Percentiles rank a stretch among this genome's conserved stretches.
Conservation (phyloP, 2,329 filamentous ascomycete genomes). For the Verticillium klebahnii region DNA sequence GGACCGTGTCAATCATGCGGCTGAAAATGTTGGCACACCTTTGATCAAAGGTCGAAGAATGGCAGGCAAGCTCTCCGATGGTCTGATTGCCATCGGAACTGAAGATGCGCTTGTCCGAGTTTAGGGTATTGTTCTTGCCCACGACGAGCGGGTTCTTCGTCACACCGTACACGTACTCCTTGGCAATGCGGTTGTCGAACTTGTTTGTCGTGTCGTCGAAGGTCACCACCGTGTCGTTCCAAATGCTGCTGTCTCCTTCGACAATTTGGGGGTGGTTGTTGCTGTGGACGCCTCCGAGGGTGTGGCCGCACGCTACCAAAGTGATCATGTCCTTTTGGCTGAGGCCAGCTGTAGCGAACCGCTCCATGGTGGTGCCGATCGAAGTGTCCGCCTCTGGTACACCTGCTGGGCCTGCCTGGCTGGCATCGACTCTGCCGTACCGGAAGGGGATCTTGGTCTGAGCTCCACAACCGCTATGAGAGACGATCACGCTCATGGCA, state of each 20-base stretch:
- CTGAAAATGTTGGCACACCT: slow-evolving; percentile 22
- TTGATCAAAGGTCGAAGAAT: slow-evolving; percentile 29
- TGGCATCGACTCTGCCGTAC: slow-evolving; percentile 17
- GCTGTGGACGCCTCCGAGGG: slow-evolving; percentile 19
- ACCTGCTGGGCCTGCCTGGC: slow-evolving; percentile 16
- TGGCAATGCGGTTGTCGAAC: slow-evolving; percentile 18
- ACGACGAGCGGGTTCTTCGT: slow-evolving; percentile 17
- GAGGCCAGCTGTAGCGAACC: slow-evolving; percentile 18
- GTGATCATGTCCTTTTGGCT: slow-evolving; percentile 18
- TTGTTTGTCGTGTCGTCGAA: slow-evolving; percentile 22
- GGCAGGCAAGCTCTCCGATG: slow-evolving; percentile 30
- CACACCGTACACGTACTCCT: slow-evolving; percentile 13
- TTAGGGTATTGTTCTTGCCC: slow-evolving; percentile 16
- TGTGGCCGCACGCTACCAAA: slow-evolving; percentile 20
- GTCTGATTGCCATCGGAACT: slow-evolving; percentile 29
- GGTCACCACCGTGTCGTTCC: slow-evolving; percentile 24
- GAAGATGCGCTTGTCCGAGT: slow-evolving; percentile 17
- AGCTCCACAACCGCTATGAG: slow-evolving; percentile 17
- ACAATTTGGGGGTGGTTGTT: slow-evolving; percentile 18
- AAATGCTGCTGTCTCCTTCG: slow-evolving; percentile 2
- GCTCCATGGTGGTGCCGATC: slow-evolving; percentile 13
- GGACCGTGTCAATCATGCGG: slow-evolving; percentile 30
- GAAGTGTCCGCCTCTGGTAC: slow-evolving; percentile 19
- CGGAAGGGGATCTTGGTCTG: slow-evolving; percentile 18
- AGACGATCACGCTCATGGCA: slow-evolving; percentile 23